Base-by-base conservation (phyloP, 2,329 filamentous ascomycete species). In the Capronia americana region DNA sequence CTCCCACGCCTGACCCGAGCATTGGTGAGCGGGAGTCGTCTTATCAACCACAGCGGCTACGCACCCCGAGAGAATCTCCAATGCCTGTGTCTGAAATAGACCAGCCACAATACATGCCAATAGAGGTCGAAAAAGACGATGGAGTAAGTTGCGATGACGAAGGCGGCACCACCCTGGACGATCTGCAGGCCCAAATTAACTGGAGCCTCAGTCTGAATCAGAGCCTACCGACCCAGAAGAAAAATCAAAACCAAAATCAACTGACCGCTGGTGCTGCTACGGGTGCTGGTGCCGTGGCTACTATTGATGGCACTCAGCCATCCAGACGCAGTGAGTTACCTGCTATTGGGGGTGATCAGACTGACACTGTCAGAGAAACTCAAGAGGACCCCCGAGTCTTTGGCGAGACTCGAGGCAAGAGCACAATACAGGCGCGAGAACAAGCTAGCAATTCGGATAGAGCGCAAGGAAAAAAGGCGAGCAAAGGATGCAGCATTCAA, bases 171-270 rank as follows among this genome's bases (percentile, higher is more conserved):
- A 23, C 30, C n/a, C 23, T 68, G 8, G 63, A 68, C 48, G 34
- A 32, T 20, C 61, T 68, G 28, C 55, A 65, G 28, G 23, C 41
- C n/a, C 53, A 65, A n/a, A 65, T 68, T 44, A 56, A 61, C 38
- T 58, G 63, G 28, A 53, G 41, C 30, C 58, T 64, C 26, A 64
- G 50, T 48, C 44, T 64, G 26, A 17, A 51, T 28, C 58, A 61
- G 58, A 41, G 46, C 8, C 48, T 28, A 28, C n/a, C 53, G 26
- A 20, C 11, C 14, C 24, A 11, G 53, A 55, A 55, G 1, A 11
- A 17, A 28, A 28, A 10, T 23, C 46, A 8, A 58, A 26, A 30
- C 14, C 23, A 12, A 59, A 12, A 50, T 30, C 24, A 38, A 28
- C 58, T 26, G 48, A 38, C 44, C 41, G 24, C 30, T 58, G 20